Conservation (phyloP, 345 rosid species). For the Draba incana region DNA sequence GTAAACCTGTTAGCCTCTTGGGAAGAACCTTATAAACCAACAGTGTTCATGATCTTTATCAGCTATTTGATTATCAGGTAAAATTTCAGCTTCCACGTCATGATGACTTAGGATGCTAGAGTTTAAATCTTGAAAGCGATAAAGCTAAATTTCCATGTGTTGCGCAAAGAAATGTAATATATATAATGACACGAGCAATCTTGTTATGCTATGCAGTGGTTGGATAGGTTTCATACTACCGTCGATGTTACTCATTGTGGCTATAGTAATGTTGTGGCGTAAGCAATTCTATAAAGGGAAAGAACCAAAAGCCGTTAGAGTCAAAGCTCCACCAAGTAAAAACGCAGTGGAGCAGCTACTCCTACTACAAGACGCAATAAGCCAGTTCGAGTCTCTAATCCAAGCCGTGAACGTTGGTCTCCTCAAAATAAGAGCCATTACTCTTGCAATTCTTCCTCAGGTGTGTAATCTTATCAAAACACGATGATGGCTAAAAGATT, state of each 20-base stretch:
- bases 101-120: conserved; percentile 1
- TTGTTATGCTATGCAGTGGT: conserved; percentile 52
- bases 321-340: conserved; percentile 66
- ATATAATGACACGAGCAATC: conserved; percentile 20
- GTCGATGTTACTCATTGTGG: conserved; percentile 49
- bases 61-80: conserved; percentile 46
- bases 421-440: conserved; percentile 86
- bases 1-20: conserved; percentile 66
- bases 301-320: conserved; percentile 62
- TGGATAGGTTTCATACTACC: conserved; percentile 75
- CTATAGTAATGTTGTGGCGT: conserved; percentile 70
- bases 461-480: conserved; percentile 47
- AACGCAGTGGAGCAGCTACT: conserved; percentile 94
- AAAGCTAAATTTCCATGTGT: neutral
- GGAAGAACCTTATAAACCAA: conserved; percentile 72
- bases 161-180: neutral
- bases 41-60: conserved; percentile 54
- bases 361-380: conserved; percentile 71
- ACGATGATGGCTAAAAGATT: neutral
- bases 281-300: conserved; percentile 56
- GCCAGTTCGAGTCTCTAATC: conserved; percentile 72
- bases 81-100: neutral
- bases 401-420: conserved; percentile 75
- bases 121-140: conserved; percentile 15
- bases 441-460: conserved; percentile 80